A percentile compares a stretch with the other conserved stretches of the same genome.
phyloP scores from a whole-genome alignment of 257 asterid species.

The Ehretia macrophylla region DNA sequence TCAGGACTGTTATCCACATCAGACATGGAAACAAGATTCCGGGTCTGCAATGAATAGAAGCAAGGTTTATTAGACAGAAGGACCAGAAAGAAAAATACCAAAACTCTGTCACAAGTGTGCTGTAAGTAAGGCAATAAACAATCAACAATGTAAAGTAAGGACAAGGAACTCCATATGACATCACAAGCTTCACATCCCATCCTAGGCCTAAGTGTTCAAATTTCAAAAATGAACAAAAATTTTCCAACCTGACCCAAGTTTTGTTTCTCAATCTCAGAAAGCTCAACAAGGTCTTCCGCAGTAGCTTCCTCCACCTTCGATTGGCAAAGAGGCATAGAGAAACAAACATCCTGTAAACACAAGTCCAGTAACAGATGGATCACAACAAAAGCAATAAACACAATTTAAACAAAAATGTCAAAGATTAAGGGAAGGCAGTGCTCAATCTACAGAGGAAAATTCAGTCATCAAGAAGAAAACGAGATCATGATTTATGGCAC shows the following conservation, averaged over 20 bases:
- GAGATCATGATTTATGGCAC: too few species aligned
- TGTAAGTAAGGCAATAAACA: too few species aligned
- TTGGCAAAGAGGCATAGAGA: slow-evolving; percentile 84
- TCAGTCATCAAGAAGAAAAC: too few species aligned
- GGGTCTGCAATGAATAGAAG: slow-evolving; percentile 48
- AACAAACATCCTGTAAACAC: slow-evolving; percentile 62
- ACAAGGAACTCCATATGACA: too few species aligned
- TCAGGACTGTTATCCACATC: slow-evolving; percentile 78
- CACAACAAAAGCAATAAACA: slow-evolving; percentile 2
- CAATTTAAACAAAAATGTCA: not conserved
- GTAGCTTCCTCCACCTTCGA: slow-evolving; percentile 71
- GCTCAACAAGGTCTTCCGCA: slow-evolving; percentile 77
- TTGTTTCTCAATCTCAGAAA: slow-evolving; percentile 68
- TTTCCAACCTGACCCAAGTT: slow-evolving; percentile 68
- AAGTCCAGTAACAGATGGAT: slow-evolving; percentile 14
- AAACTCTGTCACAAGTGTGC: too few species aligned
- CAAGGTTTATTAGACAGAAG: not conserved
- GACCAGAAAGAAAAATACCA: not conserved
- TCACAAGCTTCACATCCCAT: not conserved
- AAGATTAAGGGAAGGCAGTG: too few species aligned
- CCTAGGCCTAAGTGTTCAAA: not conserved
- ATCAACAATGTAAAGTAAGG: too few species aligned
- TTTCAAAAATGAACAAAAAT: slow-evolving; percentile 12
- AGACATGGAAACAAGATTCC: slow-evolving; percentile 39
- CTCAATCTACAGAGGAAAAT: too few species aligned